Base-by-base conservation (phyloP, 345 rosid genomes). In the Gynandropsis gynandra region DNA sequence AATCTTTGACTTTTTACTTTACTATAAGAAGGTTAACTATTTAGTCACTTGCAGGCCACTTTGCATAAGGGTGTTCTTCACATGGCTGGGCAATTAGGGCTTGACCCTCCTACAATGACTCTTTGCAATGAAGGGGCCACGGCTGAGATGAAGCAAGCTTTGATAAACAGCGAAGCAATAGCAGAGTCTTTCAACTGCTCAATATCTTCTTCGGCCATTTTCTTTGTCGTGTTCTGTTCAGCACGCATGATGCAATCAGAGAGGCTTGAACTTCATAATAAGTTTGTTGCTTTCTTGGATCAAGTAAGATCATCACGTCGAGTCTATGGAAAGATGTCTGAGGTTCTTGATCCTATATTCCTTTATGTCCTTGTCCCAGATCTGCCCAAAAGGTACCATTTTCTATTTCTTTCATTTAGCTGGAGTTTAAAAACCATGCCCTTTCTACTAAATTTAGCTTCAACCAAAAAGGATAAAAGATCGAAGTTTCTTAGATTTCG, bases 31-130 rank as follows among this genome's bases (percentile, higher is more conserved):
- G 29, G 29, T 24, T 24, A 24, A 24, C 29, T 24, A 24, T 24
- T 24, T 42, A 53, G 51, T 36, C 13, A 35, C 36, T 47, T 34
- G 40, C 68, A 92, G 98, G 97, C 99, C 16, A 85, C 97, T 56
- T 80, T 88, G 77, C 94, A 82, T 55, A 75, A 79, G 69, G 75
- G 77, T 69, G 62, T 87, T 36, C 83, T 93, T 38, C 69, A 81
- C 76, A 93, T 88, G 97, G 97, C 99, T 68, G 95, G 99, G 33
- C 99, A 93, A 57, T 59, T 88, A 76, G 97, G 97, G 15, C 89
- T 93, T 52, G 83, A 85, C 63, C 97, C 97, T 62, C 83, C 97
- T 33, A 80, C 87, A 0, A 88, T 85, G 97, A 70, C 67, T 58
- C 75, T 88, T 15, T 68, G 64, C 69, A 58, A 15, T 12, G 93